Evolutionary conservation across 1,139 yeast genomes (phyloP).

Genomic region (Debaryomyces fabryi): DNA sequence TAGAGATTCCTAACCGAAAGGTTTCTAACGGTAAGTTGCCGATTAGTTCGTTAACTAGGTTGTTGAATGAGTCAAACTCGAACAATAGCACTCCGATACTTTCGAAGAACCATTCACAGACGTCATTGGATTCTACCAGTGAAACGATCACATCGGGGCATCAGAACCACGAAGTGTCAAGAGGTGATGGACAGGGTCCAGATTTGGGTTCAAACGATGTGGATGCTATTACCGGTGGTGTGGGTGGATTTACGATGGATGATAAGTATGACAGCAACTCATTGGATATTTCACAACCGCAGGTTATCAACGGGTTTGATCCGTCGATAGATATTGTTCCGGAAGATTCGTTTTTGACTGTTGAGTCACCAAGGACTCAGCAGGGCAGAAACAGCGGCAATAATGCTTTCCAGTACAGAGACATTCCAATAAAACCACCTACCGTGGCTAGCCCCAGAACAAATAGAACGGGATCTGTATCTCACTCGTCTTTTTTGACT

Average conservation of each 20-base stretch:
- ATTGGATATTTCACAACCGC: slow-evolving; percentile 11
- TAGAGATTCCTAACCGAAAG: slow-evolving; percentile 10
- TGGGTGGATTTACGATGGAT: slow-evolving; percentile 2
- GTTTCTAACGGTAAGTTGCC: slow-evolving; percentile 20
- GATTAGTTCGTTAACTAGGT: slow-evolving; percentile 45
- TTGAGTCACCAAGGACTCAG: slow-evolving; percentile 19
- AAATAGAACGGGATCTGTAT: slow-evolving; percentile 45
- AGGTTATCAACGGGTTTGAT: slow-evolving; percentile 24
- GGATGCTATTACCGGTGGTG: neutral
- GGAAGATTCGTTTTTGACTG: slow-evolving; percentile 16
- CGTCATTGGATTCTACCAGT: slow-evolving; percentile 21
- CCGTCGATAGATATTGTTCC: slow-evolving; percentile 14
- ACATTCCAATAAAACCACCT: slow-evolving; percentile 31
- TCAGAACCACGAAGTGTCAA: neutral
- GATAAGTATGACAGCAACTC: neutral
- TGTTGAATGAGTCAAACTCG: slow-evolving; percentile 42
- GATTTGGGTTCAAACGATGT: neutral
- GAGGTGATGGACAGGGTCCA: neutral
- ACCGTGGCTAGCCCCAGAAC: slow-evolving; percentile 41
- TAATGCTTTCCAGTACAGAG: slow-evolving; percentile 14
- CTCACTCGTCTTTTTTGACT: slow-evolving; percentile 44
- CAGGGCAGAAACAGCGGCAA: neutral
- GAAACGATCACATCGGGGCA: slow-evolving; percentile 8
- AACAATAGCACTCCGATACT: slow-evolving; percentile 27
- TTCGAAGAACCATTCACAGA: slow-evolving; percentile 28